phyloP scores from a whole-genome alignment of 2,329 filamentous ascomycete species.

The Hypoxylon sp. region DNA sequence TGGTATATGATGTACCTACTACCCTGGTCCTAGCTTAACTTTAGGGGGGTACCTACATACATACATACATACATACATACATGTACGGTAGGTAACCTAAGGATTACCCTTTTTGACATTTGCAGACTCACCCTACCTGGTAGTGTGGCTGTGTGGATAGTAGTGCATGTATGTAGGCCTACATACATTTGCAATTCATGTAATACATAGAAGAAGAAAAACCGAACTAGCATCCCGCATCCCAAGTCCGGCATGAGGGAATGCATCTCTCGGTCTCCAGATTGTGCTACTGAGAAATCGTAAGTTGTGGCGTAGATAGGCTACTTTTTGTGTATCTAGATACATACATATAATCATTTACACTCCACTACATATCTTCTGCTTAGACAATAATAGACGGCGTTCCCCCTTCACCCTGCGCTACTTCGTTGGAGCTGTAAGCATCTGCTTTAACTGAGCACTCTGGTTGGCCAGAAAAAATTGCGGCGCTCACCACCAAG shows the following conservation, averaged over 20 bases:
- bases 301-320: constrained; percentile 1
- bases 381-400: constrained; percentile 22
- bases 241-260: constrained; percentile 1
- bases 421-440: constrained; percentile 11
- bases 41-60: too few relatives aligned
- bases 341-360: too few relatives aligned
- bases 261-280: constrained; percentile 23
- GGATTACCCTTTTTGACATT: constrained; percentile 2
- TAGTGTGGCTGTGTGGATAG: too few relatives aligned
- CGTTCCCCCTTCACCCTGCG: constrained; percentile 5
- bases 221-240: constrained; percentile 26
- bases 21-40: background rate
- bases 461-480: constrained; percentile 14
- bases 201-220: constrained; percentile 15
- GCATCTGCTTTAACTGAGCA: constrained; percentile 1
- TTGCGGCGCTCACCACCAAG: constrained; percentile 1
- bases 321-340: background rate
- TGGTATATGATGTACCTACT: constrained; percentile 32
- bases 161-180: too few relatives aligned
- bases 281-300: constrained; percentile 4
- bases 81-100: too few relatives aligned
- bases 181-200: background rate
- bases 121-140: constrained; percentile 8
- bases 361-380: background rate
- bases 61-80: too few relatives aligned